Evolutionary conservation across 2,329 filamentous ascomycete genomes (phyloP), one percentile per base, ranked within the genome.

Genomic region (Colletotrichum siamense): DNA sequence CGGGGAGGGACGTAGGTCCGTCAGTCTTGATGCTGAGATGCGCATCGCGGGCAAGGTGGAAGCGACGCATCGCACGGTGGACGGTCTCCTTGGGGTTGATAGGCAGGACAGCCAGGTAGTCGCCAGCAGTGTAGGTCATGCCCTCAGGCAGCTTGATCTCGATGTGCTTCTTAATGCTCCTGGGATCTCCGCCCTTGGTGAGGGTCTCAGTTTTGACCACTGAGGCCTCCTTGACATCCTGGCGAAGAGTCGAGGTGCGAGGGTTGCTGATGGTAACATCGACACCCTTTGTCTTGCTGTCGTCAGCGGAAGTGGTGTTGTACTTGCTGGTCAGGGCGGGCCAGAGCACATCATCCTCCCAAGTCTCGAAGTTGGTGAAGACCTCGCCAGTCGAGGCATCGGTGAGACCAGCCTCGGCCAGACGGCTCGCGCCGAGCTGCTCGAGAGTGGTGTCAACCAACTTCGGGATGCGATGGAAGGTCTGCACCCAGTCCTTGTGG

Each of bases 41-140:
- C 2, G 92, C 90, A 81, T 96, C 94, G 91, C 92, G 94, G 0
- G 93, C 89, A 1, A 96, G 84, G 1, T 89, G 86, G 81, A 96
- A 96, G n/a, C 89, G 87, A 15, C 89, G 87, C 85, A 95, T 91
- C 0, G 91, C 93, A 10, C 94, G 89, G 10, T 89, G 87, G 3
- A 96, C 90, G 9, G 87, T 91, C 49, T 89, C 85, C 69, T 88
- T 88, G 2, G 92, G 91, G 81, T 96, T 96, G 44, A 95, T 85
- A 0, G 95, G 95, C 2, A 96, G 86, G 3, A 96, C 87, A 0
- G 94, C 93, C 1, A 96, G 89, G 81, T 97, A 96, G 81, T 96
- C 95, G 15, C 95, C 95, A 3, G 93, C 90, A 36, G 90, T 89
- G 83, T 96, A 96, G 0, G 88, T 89, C 87, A 92, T 88, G 68